These are phyloP conservation scores for Epichloe uncinata DNA, from an alignment of 2,329 filamentous ascomycete species.

Conservation along the genomic window DNA sequence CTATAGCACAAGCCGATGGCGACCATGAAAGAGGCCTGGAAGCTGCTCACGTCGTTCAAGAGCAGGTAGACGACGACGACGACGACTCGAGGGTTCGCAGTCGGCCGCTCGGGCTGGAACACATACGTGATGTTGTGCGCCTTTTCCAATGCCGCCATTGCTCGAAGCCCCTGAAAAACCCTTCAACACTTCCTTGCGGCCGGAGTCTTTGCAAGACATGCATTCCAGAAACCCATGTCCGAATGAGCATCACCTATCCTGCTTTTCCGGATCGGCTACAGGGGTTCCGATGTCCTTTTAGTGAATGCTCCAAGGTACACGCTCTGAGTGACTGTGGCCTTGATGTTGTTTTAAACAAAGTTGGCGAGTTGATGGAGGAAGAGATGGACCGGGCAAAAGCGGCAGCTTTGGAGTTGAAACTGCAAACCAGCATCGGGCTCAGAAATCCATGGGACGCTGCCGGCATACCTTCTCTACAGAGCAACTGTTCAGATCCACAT, in stretches of 20 bases:
- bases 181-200: constrained; percentile 71
- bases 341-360: constrained; percentile 64
- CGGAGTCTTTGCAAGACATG: constrained; percentile 64
- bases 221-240: constrained; percentile 50
- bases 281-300: constrained; percentile 65
- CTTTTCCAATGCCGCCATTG: constrained; percentile 69
- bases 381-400: constrained; percentile 33
- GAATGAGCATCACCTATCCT: constrained; percentile 67
- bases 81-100: neutral
- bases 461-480: constrained; percentile 26
- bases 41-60: neutral
- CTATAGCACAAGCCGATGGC: neutral
- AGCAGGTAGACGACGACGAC: neutral
- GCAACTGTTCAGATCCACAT: constrained; percentile 16
- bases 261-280: constrained; percentile 49
- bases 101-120: neutral
- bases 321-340: constrained; percentile 61
- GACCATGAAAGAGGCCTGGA: neutral
- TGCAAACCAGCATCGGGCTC: constrained; percentile 26
- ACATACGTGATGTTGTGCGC: constrained; percentile 35
- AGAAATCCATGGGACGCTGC: constrained; percentile 26
- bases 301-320: constrained; percentile 55
- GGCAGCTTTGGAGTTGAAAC: constrained; percentile 10
- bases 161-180: constrained; percentile 50
- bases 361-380: constrained; percentile 45